Base-by-base conservation (phyloP, 208 protist species). In the Angomonas ambiguus region DNA sequence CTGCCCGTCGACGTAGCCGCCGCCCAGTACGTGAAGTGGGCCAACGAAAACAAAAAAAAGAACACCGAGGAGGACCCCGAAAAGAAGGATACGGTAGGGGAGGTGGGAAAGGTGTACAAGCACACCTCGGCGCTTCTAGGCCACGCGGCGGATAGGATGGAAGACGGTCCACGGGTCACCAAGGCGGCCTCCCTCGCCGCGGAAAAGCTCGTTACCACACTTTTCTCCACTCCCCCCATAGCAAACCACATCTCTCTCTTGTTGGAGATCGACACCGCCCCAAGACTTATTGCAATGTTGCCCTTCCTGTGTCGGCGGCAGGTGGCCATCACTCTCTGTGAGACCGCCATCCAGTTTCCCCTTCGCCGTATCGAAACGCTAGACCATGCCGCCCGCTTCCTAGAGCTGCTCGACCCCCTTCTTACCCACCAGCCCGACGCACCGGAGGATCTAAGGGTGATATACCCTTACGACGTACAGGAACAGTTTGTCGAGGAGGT, bases 401-500 rank as follows among this genome's bases (percentile, higher is more conserved):
- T 98, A 32, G 86, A 93, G 69, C 71, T 96, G 8, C 78, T 97
- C 25, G 71, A 79, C 31, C 85, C 94, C 51, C 65, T 98, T 6
- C 56, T 97, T 22, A 60, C 78, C 32, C 87, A 95, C 33, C 84
- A 93, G 61, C 28, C 72, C 1, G 87, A 94, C 53, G 61, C 67
- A 5, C 75, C 77, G 48, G 72, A 57, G 0, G 69, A 84, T 35
- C 38, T 41, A 16, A 24, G 18, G 13, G 62, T 75, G 10, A 70
- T 82, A 31, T 90, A 81, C 78, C 49, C 45, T 20, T 77, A 79
- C 67, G 72, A 90, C 51, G 55, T 71, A 1, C 28, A 18, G 20
- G 81, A 82, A 60, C 91, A 97, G 62, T 97, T 98, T 56, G 64
- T 66, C 16, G 95, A 97, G 30, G 97, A 98, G 74, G 94, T 98